Evolutionary conservation across 2,329 filamentous ascomycete species (phyloP).

Genomic region (Nemania bipapillata): DNA sequence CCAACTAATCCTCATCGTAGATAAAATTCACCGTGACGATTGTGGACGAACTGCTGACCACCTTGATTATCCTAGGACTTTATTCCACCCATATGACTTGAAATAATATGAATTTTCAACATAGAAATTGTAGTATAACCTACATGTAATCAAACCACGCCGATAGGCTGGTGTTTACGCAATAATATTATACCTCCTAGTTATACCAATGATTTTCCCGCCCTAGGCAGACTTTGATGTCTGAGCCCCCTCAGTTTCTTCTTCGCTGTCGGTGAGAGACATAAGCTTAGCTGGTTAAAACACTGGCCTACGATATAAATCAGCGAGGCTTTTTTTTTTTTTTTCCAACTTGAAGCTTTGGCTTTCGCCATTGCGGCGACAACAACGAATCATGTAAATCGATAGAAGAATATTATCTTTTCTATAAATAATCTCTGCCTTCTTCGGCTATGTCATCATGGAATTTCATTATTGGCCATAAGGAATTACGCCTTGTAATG

Average conservation of each 20-base stretch:
- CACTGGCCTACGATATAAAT: no score
- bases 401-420: conserved; percentile 19
- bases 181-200: not conserved
- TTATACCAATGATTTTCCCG: not conserved
- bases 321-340: no score
- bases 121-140: not conserved
- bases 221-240: not conserved
- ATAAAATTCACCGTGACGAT: no score
- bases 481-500: not conserved
- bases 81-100: not conserved
- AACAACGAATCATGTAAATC: not conserved
- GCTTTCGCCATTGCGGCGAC: no score
- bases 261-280: not conserved
- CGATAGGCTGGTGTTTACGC: conserved; percentile 9
- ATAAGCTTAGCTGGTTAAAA: conserved; percentile 25
- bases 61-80: conserved; percentile 6
- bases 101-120: not conserved
- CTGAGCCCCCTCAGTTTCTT: not conserved
- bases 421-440: not conserved
- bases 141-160: not conserved
- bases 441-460: not conserved
- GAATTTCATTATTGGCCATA: not conserved
- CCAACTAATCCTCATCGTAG: no score
- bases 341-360: no score
- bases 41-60: conserved; percentile 3